phyloP scores from a whole-genome alignment of 768 basidiomycete species.

The Rhizopogon vinicolor region DNA sequence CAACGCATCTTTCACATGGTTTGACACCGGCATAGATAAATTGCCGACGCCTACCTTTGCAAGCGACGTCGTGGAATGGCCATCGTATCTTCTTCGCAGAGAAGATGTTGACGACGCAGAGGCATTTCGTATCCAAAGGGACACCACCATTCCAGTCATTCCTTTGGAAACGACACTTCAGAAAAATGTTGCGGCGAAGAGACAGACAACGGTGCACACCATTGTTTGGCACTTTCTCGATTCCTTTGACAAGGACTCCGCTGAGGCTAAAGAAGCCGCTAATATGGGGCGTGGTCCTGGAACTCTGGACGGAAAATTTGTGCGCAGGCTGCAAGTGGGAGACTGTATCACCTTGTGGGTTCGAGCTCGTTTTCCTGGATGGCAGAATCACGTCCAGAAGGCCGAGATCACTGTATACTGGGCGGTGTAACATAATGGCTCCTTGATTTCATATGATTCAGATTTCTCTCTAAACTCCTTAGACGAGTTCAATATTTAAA shows the following conservation, averaged over 20 bases:
- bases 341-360: neutral
- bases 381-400: neutral
- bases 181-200: neutral
- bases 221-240: slow-evolving; percentile 1
- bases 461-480: too few relatives aligned
- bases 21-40: neutral
- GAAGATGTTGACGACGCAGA: neutral
- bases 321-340: neutral
- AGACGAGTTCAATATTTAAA: too few relatives aligned
- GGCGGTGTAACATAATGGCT: neutral
- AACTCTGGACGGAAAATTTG: neutral
- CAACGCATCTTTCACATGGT: neutral
- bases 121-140: neutral
- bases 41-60: neutral
- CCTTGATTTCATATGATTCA: too few relatives aligned
- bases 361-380: neutral
- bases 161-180: neutral
- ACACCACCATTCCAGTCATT: neutral
- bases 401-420: slow-evolving; percentile 1
- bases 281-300: neutral
- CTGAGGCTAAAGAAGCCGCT: neutral
- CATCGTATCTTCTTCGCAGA: too few relatives aligned
- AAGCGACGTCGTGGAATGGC: neutral
- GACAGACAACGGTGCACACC: neutral
- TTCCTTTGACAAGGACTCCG: neutral